Conservation (phyloP, 1,139 yeast genomes). For the Candida albicans region DNA sequence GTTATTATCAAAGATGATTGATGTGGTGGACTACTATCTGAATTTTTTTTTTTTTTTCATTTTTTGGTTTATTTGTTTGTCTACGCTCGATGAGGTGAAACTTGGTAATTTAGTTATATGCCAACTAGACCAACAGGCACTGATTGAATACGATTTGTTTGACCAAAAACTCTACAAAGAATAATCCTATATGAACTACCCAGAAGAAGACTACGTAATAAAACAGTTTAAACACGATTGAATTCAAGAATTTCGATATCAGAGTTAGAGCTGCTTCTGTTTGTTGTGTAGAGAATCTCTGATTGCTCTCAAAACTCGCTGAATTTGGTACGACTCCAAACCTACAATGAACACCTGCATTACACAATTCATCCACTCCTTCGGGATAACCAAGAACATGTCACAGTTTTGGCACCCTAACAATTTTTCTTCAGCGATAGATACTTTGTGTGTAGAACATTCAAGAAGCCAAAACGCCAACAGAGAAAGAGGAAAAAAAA, state of each 20-base stretch:
- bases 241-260: no score
- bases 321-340: no score
- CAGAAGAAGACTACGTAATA: no score
- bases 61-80: neutral
- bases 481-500: neutral
- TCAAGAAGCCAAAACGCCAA: neutral
- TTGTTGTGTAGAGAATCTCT: no score
- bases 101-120: neutral
- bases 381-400: neutral
- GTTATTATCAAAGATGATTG: neutral
- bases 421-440: neutral
- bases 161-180: no score
- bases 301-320: no score
- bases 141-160: neutral
- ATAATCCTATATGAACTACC: no score
- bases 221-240: no score
- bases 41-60: slow-evolving; percentile 1
- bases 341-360: no score
- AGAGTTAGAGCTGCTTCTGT: no score
- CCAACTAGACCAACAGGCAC: neutral
- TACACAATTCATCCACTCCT: no score
- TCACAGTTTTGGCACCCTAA: neutral
- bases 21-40: neutral
- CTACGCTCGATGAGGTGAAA: slow-evolving; percentile 3
- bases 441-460: slow-evolving; percentile 2